Evolutionary conservation across 441 rosid genomes (phyloP).

Genomic region (Populus hybrid): DNA sequence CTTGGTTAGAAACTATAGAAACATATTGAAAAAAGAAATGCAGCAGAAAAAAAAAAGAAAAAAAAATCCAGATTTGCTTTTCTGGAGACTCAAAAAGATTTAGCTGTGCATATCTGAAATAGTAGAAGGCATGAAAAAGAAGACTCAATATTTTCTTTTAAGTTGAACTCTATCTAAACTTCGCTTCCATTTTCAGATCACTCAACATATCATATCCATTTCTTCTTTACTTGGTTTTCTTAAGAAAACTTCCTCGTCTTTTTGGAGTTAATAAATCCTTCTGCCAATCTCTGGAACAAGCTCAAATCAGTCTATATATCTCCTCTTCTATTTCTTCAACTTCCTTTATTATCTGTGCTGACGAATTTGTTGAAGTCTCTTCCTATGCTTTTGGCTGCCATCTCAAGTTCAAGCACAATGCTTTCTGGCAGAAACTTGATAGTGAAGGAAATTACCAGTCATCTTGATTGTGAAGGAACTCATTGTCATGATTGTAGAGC

Average conservation of each 20-base stretch:
- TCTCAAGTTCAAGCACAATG: constrained; percentile 80
- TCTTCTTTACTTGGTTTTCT: constrained; percentile 65
- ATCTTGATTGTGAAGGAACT: constrained; percentile 92
- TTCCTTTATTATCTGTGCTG: constrained; percentile 63
- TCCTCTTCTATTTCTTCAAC: constrained; percentile 59
- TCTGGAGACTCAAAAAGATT: neutral
- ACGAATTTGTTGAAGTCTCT: constrained; percentile 72
- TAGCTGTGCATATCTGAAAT: neutral
- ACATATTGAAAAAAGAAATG: neutral
- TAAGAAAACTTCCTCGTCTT: constrained; percentile 69
- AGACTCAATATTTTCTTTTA: neutral
- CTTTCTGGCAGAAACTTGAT: constrained; percentile 44
- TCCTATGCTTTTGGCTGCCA: constrained; percentile 72
- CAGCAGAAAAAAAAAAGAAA: neutral
- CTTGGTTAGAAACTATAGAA: neutral
- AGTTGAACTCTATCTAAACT: constrained; percentile 49
- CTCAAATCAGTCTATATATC: constrained; percentile 66
- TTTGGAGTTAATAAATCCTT: constrained; percentile 64
- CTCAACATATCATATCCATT: constrained; percentile 47
- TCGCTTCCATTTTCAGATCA: constrained; percentile 85
- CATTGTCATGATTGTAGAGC: constrained; percentile 85
- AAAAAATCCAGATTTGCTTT: neutral
- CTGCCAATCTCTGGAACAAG: constrained; percentile 66
- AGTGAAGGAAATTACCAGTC: constrained; percentile 59
- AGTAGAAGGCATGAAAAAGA: neutral